Evolutionary conservation across 129 eudicot genomes (phyloP).

Genomic region (Helichrysum umbraculigerum): DNA sequence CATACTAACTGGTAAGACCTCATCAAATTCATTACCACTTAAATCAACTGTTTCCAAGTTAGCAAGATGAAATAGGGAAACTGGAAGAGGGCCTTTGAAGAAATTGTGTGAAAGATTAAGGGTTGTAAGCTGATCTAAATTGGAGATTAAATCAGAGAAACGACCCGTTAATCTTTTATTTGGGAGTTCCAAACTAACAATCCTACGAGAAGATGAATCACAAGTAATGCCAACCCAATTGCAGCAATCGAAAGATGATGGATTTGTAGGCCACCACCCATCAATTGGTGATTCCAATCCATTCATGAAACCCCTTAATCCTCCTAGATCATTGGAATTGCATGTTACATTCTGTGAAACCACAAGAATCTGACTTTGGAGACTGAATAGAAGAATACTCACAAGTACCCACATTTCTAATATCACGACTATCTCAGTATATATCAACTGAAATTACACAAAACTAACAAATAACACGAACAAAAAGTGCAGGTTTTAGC

Average conservation of each 20-base stretch:
- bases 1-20: conserved; percentile 42
- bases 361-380: conserved; percentile 34
- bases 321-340: conserved; percentile 49
- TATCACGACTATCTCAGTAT: conserved; percentile 23
- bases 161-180: conserved; percentile 44
- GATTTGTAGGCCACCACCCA: conserved; percentile 41
- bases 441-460: not conserved
- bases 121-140: conserved; percentile 52
- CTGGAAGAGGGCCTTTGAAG: conserved; percentile 53
- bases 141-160: conserved; percentile 45
- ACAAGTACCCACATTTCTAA: conserved; percentile 28
- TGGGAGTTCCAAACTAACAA: conserved; percentile 45
- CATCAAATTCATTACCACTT: conserved; percentile 49
- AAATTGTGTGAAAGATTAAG: conserved; percentile 61
- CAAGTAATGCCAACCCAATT: conserved; percentile 59
- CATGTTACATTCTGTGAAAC: conserved; percentile 48
- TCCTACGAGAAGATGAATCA: conserved; percentile 41
- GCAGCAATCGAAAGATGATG: conserved; percentile 56
- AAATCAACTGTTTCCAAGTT: conserved; percentile 50
- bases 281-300: conserved; percentile 38
- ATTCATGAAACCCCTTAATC: conserved; percentile 38
- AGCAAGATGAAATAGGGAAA: conserved; percentile 45
- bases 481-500: not conserved
- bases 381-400: not conserved
- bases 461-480: not conserved